phyloP scores from a whole-genome alignment of 192 early-diverging fungal species.

The Backusella macrospora region DNA sequence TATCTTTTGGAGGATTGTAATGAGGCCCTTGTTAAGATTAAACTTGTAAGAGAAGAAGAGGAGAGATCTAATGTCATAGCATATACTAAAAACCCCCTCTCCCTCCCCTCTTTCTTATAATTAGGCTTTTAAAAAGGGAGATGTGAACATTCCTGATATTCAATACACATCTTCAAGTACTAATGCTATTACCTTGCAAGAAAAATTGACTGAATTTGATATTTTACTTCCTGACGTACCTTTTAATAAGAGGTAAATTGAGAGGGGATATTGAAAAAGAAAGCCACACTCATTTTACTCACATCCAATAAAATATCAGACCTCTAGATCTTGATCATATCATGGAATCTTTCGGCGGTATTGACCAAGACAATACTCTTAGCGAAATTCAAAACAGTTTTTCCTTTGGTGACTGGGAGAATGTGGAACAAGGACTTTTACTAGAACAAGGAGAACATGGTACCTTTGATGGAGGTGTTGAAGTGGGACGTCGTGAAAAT shows the following conservation, averaged over 20 bases:
- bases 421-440: not conserved
- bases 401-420: constrained; percentile 18
- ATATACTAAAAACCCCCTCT: no score
- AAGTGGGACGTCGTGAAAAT: constrained; percentile 52
- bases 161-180: constrained; percentile 63
- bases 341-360: not conserved
- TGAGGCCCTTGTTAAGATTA: constrained; percentile 93
- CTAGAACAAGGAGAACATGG: constrained; percentile 17
- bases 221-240: constrained; percentile 79
- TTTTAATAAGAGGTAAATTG: constrained; percentile 40
- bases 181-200: constrained; percentile 86
- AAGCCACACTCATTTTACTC: not conserved
- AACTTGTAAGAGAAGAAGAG: constrained; percentile 66
- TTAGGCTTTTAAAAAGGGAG: constrained; percentile 77
- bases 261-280: no score
- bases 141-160: constrained; percentile 83
- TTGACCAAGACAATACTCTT: constrained; percentile 25
- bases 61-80: not conserved
- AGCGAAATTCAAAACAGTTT: constrained; percentile 19
- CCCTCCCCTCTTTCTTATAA: no score
- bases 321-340: constrained; percentile 17
- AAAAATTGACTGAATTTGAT: constrained; percentile 90
- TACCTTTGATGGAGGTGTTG: constrained; percentile 42
- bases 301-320: not conserved
- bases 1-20: constrained; percentile 98